Evolutionary conservation across 345 rosid species (phyloP).

Genomic region (Boechera divaricarpa): DNA sequence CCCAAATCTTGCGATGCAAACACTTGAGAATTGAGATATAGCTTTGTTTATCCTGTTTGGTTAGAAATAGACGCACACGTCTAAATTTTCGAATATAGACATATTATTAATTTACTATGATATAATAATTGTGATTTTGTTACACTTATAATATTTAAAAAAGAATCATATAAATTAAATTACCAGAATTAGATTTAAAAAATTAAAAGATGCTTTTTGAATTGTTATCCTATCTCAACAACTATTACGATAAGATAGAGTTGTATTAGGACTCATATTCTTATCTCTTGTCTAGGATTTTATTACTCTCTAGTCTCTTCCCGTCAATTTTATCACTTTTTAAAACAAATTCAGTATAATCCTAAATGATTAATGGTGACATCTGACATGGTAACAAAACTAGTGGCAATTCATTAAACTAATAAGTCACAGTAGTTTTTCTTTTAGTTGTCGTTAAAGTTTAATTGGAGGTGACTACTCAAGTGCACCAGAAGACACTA

Average conservation of each 20-base stretch:
- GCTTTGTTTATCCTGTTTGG: conserved; percentile 37
- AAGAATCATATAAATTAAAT: neutral
- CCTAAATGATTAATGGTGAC: neutral
- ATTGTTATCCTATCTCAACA: conserved; percentile 15
- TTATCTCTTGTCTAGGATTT: neutral
- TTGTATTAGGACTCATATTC: neutral
- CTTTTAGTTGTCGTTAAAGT: neutral
- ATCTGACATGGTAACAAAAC: neutral
- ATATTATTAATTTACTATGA: neutral
- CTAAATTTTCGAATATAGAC: conserved; percentile 24
- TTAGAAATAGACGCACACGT: conserved; percentile 33
- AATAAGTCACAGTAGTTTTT: neutral
- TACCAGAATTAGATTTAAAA: neutral
- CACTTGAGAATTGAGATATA: conserved; percentile 35
- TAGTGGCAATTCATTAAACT: conserved; percentile 9
- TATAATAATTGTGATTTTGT: conserved; percentile 6
- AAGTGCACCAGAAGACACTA: conserved; percentile 36
- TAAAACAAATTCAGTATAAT: neutral
- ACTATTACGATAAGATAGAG: conserved; percentile 21
- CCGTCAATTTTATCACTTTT: neutral
- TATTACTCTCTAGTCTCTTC: neutral
- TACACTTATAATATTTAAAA: neutral
- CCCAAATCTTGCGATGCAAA: conserved; percentile 21
- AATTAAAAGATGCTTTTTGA: neutral
- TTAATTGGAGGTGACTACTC: conserved; percentile 39